Percentiles rank a stretch among this genome's conserved stretches.
phyloP scores from a whole-genome alignment of 805 yeast genomes.

The Wickerhamiella azyma region DNA sequence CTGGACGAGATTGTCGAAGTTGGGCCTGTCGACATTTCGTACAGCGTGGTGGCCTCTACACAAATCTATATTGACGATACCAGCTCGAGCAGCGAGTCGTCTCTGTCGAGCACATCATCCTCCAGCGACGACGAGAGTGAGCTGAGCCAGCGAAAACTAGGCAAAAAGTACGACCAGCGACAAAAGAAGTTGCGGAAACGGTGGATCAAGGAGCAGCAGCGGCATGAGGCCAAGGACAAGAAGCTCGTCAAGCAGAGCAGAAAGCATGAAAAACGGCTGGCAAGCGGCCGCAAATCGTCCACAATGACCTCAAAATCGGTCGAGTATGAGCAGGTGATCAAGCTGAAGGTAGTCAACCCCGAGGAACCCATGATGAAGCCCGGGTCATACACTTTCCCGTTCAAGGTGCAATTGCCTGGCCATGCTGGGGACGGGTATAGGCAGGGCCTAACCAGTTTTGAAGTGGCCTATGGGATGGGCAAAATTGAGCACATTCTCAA shows the following conservation, averaged over 20 bases:
- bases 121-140: background rate
- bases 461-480: background rate
- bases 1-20: background rate
- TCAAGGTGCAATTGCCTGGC: background rate
- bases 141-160: background rate
- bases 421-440: background rate
- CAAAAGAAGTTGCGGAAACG: background rate
- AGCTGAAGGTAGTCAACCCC: background rate
- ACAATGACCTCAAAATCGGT: background rate
- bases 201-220: background rate
- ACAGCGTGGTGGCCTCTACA: background rate
- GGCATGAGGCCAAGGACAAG: background rate
- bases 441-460: background rate
- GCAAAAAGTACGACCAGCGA: background rate
- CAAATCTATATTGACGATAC: background rate
- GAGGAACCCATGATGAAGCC: background rate
- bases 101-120: background rate
- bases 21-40: background rate
- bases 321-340: background rate
- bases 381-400: background rate
- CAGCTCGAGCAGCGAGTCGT: background rate
- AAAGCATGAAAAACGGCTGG: background rate
- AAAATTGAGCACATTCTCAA: background rate
- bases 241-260: background rate
- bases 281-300: background rate